These are phyloP conservation scores for Podila minutissima DNA, from an alignment of 192 early-diverging fungal species.

Conservation along the genomic window DNA sequence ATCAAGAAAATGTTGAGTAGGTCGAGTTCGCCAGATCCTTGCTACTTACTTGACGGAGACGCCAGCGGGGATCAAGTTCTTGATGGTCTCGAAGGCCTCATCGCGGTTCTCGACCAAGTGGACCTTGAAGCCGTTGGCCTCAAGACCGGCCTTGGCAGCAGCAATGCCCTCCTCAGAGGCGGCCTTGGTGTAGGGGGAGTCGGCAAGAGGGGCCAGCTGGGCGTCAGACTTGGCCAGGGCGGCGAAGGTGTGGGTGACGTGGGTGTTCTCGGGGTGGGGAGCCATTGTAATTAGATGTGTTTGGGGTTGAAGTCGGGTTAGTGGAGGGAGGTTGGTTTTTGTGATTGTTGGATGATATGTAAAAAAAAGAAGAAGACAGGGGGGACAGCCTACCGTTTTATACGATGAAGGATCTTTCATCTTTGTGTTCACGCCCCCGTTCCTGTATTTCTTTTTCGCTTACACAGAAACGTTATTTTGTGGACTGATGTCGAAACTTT, in stretches of 20 bases:
- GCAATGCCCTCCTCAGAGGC: slow-evolving; percentile 9
- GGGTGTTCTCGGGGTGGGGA: slow-evolving; percentile 11
- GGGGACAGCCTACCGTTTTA: not conserved
- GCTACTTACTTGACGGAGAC: slow-evolving; percentile 9
- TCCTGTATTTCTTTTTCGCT: too few relatives aligned
- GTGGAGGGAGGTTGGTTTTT: not conserved
- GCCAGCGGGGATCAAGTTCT: slow-evolving; percentile 25
- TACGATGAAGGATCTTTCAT: too few relatives aligned
- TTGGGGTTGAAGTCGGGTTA: not conserved
- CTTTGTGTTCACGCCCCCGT: too few relatives aligned
- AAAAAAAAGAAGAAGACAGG: not conserved
- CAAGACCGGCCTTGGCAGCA: slow-evolving; percentile 17
- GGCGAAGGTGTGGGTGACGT: slow-evolving; percentile 12
- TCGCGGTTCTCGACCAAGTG: slow-evolving; percentile 17
- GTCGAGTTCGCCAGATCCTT: too few relatives aligned
- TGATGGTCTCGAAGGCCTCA: slow-evolving; percentile 27
- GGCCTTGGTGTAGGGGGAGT: slow-evolving; percentile 4
- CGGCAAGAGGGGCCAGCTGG: slow-evolving; percentile 6
- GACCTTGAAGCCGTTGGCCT: slow-evolving; percentile 26
- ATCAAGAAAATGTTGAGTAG: too few relatives aligned
- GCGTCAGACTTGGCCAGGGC: slow-evolving; percentile 1
- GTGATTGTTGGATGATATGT: not conserved
- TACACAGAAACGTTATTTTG: too few relatives aligned
- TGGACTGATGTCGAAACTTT: too few relatives aligned
- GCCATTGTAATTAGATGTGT: not conserved